Evolutionary conservation across 2,329 filamentous ascomycete genomes (phyloP).

Genomic region (Fusarium sp.): DNA sequence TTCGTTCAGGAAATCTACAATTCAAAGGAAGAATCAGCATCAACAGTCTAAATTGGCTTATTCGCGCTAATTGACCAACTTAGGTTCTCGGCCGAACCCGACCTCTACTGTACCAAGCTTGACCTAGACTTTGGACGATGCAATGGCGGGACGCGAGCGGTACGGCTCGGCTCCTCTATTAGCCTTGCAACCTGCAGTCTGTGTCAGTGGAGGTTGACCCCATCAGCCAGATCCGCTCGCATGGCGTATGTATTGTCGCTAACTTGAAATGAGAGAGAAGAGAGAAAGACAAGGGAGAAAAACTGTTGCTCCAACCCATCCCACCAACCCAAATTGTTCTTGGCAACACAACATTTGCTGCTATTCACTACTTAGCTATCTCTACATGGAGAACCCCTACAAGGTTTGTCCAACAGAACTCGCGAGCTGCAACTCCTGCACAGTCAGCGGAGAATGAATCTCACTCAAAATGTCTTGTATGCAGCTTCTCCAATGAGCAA

Average conservation of each 20-base stretch:
- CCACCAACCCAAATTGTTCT: constrained; percentile 2
- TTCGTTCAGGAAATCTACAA: not conserved
- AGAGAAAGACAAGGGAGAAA: not conserved
- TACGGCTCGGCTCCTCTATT: constrained; percentile 42
- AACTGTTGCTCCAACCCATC: not conserved
- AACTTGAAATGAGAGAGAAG: not conserved
- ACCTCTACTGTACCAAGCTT: constrained; percentile 9
- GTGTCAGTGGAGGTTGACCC: constrained; percentile 7
- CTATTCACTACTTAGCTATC: not conserved
- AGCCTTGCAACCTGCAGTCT: constrained; percentile 34
- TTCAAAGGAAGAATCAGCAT: not conserved
- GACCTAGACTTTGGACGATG: constrained; percentile 31
- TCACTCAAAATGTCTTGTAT: not conserved
- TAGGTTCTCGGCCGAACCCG: constrained; percentile 32
- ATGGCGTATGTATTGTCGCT: constrained; percentile 21
- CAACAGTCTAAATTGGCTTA: constrained; percentile 13
- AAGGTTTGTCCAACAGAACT: not conserved
- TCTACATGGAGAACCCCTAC: not conserved
- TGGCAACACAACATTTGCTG: not conserved
- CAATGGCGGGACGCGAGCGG: constrained; percentile 34
- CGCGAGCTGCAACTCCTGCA: not conserved
- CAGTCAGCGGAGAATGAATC: not conserved
- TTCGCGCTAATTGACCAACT: not conserved
- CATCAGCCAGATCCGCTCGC: constrained; percentile 29
- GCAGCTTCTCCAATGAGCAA: not conserved